Conservation (phyloP, 2,329 filamentous ascomycete genomes). For the Neofusicoccum laricinum region DNA sequence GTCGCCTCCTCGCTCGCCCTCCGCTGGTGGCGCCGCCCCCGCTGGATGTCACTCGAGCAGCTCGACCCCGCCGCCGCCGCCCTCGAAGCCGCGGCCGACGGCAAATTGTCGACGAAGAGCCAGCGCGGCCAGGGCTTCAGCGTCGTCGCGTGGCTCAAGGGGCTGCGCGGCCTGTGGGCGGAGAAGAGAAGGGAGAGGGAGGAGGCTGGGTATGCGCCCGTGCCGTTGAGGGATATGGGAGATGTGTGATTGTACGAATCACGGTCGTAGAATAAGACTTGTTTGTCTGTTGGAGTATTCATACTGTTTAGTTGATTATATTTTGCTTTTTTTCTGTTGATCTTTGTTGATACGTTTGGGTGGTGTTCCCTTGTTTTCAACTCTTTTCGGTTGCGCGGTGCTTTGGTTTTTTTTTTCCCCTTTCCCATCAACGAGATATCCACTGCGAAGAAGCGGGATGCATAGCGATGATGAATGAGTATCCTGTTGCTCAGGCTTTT, state of each 20-base stretch:
- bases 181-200: slow-evolving; percentile 38
- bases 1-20: slow-evolving; percentile 79
- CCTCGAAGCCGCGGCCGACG: not conserved
- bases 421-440: not conserved
- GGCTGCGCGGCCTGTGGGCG: slow-evolving; percentile 28
- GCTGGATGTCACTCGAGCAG: slow-evolving; percentile 76
- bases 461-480: too few relatives aligned
- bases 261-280: not conserved
- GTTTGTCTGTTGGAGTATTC: too few relatives aligned
- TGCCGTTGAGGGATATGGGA: slow-evolving; percentile 44
- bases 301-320: not conserved
- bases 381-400: too few relatives aligned
- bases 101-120: not conserved
- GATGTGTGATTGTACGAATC: slow-evolving; percentile 20
- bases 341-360: not conserved
- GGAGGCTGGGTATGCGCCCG: slow-evolving; percentile 39
- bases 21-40: slow-evolving; percentile 80
- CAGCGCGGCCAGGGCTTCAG: too few relatives aligned
- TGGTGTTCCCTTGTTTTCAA: not conserved
- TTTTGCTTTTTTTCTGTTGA: not conserved
- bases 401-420: slow-evolving; percentile 12
- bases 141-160: slow-evolving; percentile 17
- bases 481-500: too few relatives aligned
- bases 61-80: slow-evolving; percentile 45
- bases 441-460: not conserved